phyloP scores from a whole-genome alignment of 495 filamentous ascomycete genomes.

The Penicillium paxilli region DNA sequence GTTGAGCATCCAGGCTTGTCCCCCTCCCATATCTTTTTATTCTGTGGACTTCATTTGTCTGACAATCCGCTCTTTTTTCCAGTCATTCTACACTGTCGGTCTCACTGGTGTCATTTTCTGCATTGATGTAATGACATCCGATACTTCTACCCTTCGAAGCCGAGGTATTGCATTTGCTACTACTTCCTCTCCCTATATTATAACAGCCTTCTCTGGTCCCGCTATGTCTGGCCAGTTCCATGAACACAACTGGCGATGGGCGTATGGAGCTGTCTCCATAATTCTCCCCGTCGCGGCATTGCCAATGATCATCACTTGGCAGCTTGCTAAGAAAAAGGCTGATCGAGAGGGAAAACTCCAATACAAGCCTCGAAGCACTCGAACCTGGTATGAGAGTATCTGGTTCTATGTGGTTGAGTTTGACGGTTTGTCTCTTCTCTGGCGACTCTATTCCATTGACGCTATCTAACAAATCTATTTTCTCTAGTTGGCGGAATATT shows the following conservation, averaged over 20 bases:
- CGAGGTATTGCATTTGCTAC: slow-evolving; percentile 61
- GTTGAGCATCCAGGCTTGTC: too few species aligned
- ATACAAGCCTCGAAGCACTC: slow-evolving; percentile 36
- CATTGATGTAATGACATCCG: slow-evolving; percentile 59
- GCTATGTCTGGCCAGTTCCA: slow-evolving; percentile 38
- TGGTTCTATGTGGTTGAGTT: slow-evolving; percentile 57
- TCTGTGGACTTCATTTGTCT: not conserved
- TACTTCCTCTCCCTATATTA: slow-evolving; percentile 50
- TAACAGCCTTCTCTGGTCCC: slow-evolving; percentile 42
- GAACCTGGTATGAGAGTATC: slow-evolving; percentile 38
- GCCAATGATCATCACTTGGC: slow-evolving; percentile 50
- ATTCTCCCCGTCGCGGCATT: slow-evolving; percentile 52
- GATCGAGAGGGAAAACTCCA: slow-evolving; percentile 32
- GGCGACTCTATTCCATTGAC: not conserved
- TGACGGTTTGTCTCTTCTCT: slow-evolving; percentile 39
- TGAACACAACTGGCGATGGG: slow-evolving; percentile 59
- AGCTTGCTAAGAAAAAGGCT: slow-evolving; percentile 56
- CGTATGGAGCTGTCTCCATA: slow-evolving; percentile 58
- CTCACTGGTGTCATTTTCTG: slow-evolving; percentile 57
- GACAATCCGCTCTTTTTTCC: not conserved
- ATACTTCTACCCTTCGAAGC: slow-evolving; percentile 58
- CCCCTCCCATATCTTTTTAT: not conserved
- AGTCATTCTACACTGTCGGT: slow-evolving; percentile 53
- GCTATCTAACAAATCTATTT: not conserved
- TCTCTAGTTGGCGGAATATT: slow-evolving; percentile 51